These are phyloP conservation scores for Aspergillus jensenii DNA, from an alignment of 2,329 filamentous ascomycete species.

Conservation along the genomic window DNA sequence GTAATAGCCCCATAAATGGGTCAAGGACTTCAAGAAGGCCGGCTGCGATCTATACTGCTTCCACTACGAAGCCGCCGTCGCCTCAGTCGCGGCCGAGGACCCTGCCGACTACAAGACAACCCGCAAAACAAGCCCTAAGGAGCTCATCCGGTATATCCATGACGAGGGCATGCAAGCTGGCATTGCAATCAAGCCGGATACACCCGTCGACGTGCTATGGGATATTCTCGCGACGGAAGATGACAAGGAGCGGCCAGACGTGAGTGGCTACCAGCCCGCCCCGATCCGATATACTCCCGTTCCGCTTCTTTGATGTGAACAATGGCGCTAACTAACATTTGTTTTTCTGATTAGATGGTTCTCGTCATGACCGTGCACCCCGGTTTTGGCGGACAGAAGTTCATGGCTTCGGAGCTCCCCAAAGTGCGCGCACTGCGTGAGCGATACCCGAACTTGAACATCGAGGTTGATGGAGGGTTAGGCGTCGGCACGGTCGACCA, in stretches of 20 bases:
- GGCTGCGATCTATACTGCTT: constrained; percentile 99
- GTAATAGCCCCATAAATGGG: constrained; percentile 92
- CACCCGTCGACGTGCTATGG: constrained; percentile 86
- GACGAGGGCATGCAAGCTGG: constrained; percentile 83
- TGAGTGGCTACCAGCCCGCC: constrained; percentile 49
- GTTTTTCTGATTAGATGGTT: constrained; percentile 70
- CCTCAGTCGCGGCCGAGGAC: constrained; percentile 77
- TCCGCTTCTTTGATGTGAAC: background rate
- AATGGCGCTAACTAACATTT: background rate
- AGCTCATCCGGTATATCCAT: constrained; percentile 89
- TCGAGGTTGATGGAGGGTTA: constrained; percentile 93
- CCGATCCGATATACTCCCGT: too few species aligned
- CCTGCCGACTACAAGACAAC: constrained; percentile 67
- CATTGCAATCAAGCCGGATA: constrained; percentile 93
- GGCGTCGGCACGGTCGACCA: constrained; percentile 87
- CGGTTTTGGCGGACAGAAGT: constrained; percentile 96
- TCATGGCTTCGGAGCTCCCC: constrained; percentile 93
- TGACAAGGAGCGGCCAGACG: constrained; percentile 79
- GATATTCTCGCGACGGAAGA: constrained; percentile 76
- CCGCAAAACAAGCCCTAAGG: constrained; percentile 74
- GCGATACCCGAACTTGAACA: constrained; percentile 88
- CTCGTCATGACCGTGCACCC: constrained; percentile 98
- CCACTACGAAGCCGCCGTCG: constrained; percentile 93
- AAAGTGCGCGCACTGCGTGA: constrained; percentile 84
- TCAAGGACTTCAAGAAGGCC: constrained; percentile 88